Evolutionary conservation across 2,329 filamentous ascomycete genomes (phyloP), one percentile per base, ranked within the genome.

Genomic region (Raffaelea albimanens): DNA sequence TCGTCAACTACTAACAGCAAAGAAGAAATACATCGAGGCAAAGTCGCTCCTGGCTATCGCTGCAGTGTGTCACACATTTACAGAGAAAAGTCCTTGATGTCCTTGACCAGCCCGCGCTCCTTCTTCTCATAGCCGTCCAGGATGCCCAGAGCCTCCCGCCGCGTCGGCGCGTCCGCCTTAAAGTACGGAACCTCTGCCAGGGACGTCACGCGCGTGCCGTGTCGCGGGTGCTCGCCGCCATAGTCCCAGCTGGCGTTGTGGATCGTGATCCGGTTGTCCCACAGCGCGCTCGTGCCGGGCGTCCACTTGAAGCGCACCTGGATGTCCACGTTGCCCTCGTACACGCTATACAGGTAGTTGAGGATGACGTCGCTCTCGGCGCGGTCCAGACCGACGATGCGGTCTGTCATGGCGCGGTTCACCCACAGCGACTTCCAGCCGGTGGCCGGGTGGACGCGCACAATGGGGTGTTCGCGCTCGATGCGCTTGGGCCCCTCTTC

Each of bases 171-270:
- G 10, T 72, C 66, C 0, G 74, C 64, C 46, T 83, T 74, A 55
- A 84, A 87, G 56, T 73, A 82, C 0, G 84, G 84, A 67, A 81
- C 81, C 66, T 88, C 85, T 0, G 81, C 84, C 45, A 88, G 63
- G 8, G 79, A 70, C 0, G 83, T 87, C 3, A 88, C 83, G 23
- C 85, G 70, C 0, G 83, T 87, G 2, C 84, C 84, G 59, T 88
- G 83, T 36, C 83, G 69, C 0, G 83, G 80, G 58, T 85, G 70
- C 19, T 67, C 71, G 2, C 80, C 80, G 31, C 76, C 81, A 57
- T 87, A 87, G 54, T 87, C 82, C 81, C 82, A 87, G 56, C 76
- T 82, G 0, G 82, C 83, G 52, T 85, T 86, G 55, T 87, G 82
- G 34, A 86, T 86, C 0, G 83, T 85, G 50, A 85, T 82, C 36